Evolutionary conservation across 2,329 filamentous ascomycete genomes (phyloP).

Genomic region (Monilinia polystroma): DNA sequence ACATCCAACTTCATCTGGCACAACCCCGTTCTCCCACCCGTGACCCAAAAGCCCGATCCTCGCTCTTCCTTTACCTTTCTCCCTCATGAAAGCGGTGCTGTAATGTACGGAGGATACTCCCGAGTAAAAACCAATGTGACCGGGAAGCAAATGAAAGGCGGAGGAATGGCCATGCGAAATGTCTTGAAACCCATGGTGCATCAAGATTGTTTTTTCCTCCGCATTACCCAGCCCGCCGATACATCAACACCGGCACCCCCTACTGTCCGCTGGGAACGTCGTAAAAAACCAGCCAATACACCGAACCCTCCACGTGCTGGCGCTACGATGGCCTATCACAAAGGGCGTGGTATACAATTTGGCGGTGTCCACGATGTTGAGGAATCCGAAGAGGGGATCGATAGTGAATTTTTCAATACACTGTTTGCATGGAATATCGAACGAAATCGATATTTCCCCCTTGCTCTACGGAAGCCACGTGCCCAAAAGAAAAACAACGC

Average conservation of each 20-base stretch:
- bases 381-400: constrained; percentile 88
- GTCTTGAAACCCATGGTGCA: constrained; percentile 85
- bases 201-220: constrained; percentile 91
- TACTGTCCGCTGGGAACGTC: constrained; percentile 81
- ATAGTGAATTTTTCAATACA: constrained; percentile 94
- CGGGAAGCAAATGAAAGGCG: constrained; percentile 64
- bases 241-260: constrained; percentile 65
- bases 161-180: constrained; percentile 60
- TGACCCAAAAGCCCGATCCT: constrained; percentile 83
- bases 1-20: constrained; percentile 84
- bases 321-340: constrained; percentile 91
- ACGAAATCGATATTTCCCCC: constrained; percentile 88
- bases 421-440: constrained; percentile 94
- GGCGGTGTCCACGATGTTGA: constrained; percentile 94
- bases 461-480: constrained; percentile 73
- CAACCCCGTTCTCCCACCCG: constrained; percentile 69
- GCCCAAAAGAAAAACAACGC: constrained; percentile 61
- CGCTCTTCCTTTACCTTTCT: constrained; percentile 89
- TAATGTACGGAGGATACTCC: constrained; percentile 91
- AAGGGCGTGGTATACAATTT: constrained; percentile 87
- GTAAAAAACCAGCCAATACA: constrained; percentile 88
- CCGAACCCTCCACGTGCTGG: constrained; percentile 83
- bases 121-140: constrained; percentile 72
- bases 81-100: constrained; percentile 85
- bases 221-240: constrained; percentile 73